Conservation (phyloP, 768 basidiomycete genomes). For the Russula abietina region DNA sequence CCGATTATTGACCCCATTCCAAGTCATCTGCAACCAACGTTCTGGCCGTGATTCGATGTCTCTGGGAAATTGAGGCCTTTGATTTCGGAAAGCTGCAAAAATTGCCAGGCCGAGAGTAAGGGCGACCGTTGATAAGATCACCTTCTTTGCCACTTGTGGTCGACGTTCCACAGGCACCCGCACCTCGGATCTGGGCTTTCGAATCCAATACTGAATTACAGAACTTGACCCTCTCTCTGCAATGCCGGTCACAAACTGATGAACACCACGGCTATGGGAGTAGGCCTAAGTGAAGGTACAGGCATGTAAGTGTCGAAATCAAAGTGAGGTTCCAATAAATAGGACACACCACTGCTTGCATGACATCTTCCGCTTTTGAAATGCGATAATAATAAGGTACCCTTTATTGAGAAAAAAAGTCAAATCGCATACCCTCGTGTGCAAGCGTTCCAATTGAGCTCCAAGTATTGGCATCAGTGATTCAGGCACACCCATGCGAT, state of each 20-base stretch:
- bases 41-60: neutral
- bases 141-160: neutral
- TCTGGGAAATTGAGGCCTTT: too few species aligned
- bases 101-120: neutral
- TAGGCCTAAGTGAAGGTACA: neutral
- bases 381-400: too few species aligned
- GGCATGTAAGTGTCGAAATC: neutral
- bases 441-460: neutral
- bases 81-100: neutral
- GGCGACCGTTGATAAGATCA: neutral
- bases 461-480: neutral
- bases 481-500: neutral
- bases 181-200: neutral
- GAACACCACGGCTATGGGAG: neutral
- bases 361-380: neutral
- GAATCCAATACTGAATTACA: neutral
- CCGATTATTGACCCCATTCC: neutral
- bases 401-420: too few species aligned
- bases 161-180: neutral
- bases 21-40: neutral
- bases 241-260: constrained; percentile 2
- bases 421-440: neutral
- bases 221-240: neutral
- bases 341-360: neutral
- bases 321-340: neutral